Evolutionary conservation across 257 asterid genomes (phyloP), one percentile per base, ranked within the genome.

Genomic region (Lycium barbarum): DNA sequence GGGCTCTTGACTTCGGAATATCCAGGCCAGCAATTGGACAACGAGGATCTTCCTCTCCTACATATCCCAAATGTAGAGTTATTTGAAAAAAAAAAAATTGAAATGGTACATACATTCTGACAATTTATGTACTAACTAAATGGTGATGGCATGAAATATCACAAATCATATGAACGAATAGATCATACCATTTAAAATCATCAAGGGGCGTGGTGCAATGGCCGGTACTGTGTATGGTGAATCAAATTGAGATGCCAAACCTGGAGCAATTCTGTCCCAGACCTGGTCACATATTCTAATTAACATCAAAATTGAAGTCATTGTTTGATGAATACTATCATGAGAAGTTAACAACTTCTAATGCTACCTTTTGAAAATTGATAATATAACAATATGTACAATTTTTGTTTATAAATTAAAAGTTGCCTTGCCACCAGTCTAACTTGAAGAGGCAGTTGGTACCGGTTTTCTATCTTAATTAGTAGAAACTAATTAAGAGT

Each of bases 231-330:
- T 89, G 86, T 90, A 79, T 73, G 98, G 96, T 22, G 97, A 85
- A 91, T 96, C 99, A 55, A 95, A 96, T 38, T 10, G 66, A 49
- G 98, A 93, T 57, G 90, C 94, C 89, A 96, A 89, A 86, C 95
- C 97, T 40, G 99, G 98, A 85, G 98, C 97, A 84, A 93, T 95
- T 88, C 97, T 91, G 83, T 93, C 93, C 98, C 99, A 96, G 58
- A 94, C 99, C 99, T 96, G 89, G 65, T 78, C 12, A 72, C 33
- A 57, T 79, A 83, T 62, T 57, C 82, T 49, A 74, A 74, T 74
- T 49, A 49, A 74, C 43, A 1, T 74, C 81, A 7, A 26, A 49
- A 74, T 13, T 47, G 13, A 74, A 49, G 15, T 49, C 54, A 17
- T 3, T 49, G 59, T 12, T 74, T 13, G 43, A 49, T 74, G 61